A percentile compares a stretch with the other conserved stretches of the same genome.
These are phyloP conservation scores for Ramaria rubella DNA, from an alignment of 768 basidiomycete species.

Conservation along the genomic window DNA sequence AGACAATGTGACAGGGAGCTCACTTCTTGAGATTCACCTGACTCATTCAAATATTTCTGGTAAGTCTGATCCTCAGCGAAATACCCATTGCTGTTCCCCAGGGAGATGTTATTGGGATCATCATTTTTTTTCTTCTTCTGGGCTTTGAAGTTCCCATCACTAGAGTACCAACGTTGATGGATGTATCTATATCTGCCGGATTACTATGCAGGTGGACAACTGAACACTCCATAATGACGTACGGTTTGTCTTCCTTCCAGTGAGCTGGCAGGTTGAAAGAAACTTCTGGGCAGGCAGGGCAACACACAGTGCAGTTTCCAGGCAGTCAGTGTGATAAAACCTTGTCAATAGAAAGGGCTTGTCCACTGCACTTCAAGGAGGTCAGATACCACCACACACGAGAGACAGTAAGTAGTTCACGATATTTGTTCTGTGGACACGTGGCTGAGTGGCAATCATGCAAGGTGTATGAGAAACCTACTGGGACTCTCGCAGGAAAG, in stretches of 20 bases:
- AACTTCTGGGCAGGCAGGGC: neutral
- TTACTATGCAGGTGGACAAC: neutral
- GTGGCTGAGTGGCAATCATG: neutral
- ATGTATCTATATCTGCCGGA: conserved; percentile 12
- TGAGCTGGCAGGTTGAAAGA: neutral
- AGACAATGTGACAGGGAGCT: neutral
- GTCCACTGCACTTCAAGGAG: neutral
- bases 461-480: neutral
- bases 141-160: conserved; percentile 20
- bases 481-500: neutral
- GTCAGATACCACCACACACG: neutral
- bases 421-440: neutral
- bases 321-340: neutral
- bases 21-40: conserved; percentile 13
- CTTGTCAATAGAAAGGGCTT: neutral
- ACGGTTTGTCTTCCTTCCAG: neutral
- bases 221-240: neutral
- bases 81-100: conserved; percentile 13
- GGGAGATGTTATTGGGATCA: conserved; percentile 17
- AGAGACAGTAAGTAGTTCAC: neutral
- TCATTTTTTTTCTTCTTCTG: conserved; percentile 19
- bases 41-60: conserved; percentile 11
- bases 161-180: conserved; percentile 12
- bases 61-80: conserved; percentile 16
- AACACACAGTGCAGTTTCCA: neutral